Evolutionary conservation across 2,329 filamentous ascomycete genomes (phyloP).

Genomic region (Aspergillus intermedius): DNA sequence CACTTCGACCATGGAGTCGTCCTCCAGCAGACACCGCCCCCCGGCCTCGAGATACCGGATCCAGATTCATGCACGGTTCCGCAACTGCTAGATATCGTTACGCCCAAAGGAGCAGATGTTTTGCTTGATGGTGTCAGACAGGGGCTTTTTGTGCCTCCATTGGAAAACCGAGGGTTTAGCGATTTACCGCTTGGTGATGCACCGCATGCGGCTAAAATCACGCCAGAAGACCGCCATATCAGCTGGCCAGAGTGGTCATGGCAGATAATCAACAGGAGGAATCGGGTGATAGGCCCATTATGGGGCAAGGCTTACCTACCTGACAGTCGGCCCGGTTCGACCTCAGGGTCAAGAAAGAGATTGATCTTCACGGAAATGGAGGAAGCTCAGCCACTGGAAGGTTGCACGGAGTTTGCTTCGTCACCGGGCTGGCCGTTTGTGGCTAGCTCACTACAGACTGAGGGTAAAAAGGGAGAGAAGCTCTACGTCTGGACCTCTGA

Average conservation of each 20-base stretch:
- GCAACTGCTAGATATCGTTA: slow-evolving; percentile 51
- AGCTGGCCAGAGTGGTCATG: slow-evolving; percentile 52
- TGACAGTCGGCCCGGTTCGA: slow-evolving; percentile 11
- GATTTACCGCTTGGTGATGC: slow-evolving; percentile 10
- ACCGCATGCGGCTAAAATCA: slow-evolving; percentile 66
- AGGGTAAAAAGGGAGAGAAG: slow-evolving; percentile 13
- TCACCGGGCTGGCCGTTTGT: slow-evolving; percentile 34
- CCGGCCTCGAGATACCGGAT: slow-evolving; percentile 49
- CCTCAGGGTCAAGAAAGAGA: slow-evolving; percentile 24
- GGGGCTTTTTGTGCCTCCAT: slow-evolving; percentile 59
- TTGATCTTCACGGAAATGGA: slow-evolving; percentile 34
- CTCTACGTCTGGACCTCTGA: slow-evolving; percentile 35
- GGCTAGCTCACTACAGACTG: slow-evolving; percentile 19
- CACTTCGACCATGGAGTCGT: slow-evolving; percentile 74
- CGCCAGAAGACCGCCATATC: slow-evolving; percentile 56
- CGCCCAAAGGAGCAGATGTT: slow-evolving; percentile 61
- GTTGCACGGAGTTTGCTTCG: slow-evolving; percentile 19
- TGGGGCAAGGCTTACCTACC: slow-evolving; percentile 50
- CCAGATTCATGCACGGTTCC: slow-evolving; percentile 42
- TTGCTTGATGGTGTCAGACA: slow-evolving; percentile 60
- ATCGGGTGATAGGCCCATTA: slow-evolving; percentile 57
- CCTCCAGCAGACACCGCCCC: slow-evolving; percentile 60
- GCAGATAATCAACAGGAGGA: slow-evolving; percentile 50
- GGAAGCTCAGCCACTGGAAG: slow-evolving; percentile 21
- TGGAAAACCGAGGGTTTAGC: slow-evolving; percentile 19